Evolutionary conservation across 2,329 filamentous ascomycete species (phyloP).

Genomic region (Claviceps lovelessii): DNA sequence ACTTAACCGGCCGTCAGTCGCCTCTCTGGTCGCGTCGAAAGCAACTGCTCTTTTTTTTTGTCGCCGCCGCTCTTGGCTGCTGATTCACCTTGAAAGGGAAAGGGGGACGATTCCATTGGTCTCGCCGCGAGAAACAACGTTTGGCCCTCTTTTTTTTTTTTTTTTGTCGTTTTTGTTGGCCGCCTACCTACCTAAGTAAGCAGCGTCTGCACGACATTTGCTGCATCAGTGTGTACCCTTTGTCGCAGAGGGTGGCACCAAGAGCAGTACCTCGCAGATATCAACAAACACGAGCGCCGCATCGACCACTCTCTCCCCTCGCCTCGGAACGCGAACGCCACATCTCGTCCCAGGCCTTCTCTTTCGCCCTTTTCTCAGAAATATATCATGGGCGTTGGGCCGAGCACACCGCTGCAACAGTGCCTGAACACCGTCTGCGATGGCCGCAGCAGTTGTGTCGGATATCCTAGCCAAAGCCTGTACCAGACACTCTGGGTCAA

Average conservation of each 20-base stretch:
- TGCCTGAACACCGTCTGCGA: conserved; percentile 35
- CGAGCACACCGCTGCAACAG: conserved; percentile 25
- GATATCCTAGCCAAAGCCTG: conserved; percentile 26
- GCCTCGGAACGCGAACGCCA: neutral
- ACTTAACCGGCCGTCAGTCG: neutral
- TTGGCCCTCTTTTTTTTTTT: neutral
- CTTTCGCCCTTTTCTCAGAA: neutral
- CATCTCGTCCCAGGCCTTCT: neutral
- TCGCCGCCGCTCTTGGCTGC: neutral
- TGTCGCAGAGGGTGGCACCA: neutral
- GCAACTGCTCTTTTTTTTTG: neutral
- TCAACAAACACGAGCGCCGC: neutral
- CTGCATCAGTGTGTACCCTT: neutral
- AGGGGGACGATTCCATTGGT: neutral
- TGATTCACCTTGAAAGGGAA: neutral
- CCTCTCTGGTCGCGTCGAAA: neutral
- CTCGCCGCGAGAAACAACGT: neutral
- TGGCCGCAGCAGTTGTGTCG: conserved; percentile 30
- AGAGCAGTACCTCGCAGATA: neutral
- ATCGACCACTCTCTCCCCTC: neutral
- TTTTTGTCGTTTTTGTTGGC: neutral
- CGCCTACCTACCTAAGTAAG: neutral
- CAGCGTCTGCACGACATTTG: neutral
- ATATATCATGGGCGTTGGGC: conserved; percentile 27
- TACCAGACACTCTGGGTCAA: conserved; percentile 37